A percentile compares a stretch with the other conserved stretches of the same genome.
phyloP scores from a whole-genome alignment of 2,329 filamentous ascomycete genomes.

The Fusarium chlamydosporum region DNA sequence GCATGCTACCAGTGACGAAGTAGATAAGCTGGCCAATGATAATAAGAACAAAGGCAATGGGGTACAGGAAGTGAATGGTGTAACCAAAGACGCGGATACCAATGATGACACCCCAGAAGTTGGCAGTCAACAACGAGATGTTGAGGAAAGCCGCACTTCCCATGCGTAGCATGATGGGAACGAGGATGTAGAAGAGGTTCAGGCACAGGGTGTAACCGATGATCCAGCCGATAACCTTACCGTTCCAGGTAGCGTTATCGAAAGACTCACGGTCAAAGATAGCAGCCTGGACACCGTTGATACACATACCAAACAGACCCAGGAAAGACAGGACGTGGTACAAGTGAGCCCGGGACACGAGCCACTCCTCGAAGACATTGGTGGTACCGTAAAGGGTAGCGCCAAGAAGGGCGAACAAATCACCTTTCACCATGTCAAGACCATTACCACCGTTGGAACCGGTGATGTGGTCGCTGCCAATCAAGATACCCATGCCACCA shows the following conservation, averaged over 20 bases:
- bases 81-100: slow-evolving; percentile 88
- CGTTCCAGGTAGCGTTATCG: slow-evolving; percentile 73
- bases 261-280: slow-evolving; percentile 91
- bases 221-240: slow-evolving; percentile 82
- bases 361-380: slow-evolving; percentile 95
- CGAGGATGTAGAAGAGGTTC: slow-evolving; percentile 87
- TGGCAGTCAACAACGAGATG: slow-evolving; percentile 91
- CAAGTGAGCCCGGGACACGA: slow-evolving; percentile 86
- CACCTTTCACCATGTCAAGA: slow-evolving; percentile 85
- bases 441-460: slow-evolving; percentile 77
- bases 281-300: slow-evolving; percentile 90
- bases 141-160: slow-evolving; percentile 96
- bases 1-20: slow-evolving; percentile 83
- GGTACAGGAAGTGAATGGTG: slow-evolving; percentile 89
- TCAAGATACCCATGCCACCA: slow-evolving; percentile 88
- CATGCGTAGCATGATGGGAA: slow-evolving; percentile 90
- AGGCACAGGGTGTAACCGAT: slow-evolving; percentile 91
- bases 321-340: slow-evolving; percentile 96
- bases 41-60: slow-evolving; percentile 94
- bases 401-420: slow-evolving; percentile 90
- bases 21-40: slow-evolving; percentile 88
- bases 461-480: slow-evolving; percentile 89
- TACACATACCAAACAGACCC: slow-evolving; percentile 87
- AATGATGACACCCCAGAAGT: slow-evolving; percentile 97
- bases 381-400: slow-evolving; percentile 91